Conservation (phyloP, 129 eudicot species). For the Helianthus annuus region DNA sequence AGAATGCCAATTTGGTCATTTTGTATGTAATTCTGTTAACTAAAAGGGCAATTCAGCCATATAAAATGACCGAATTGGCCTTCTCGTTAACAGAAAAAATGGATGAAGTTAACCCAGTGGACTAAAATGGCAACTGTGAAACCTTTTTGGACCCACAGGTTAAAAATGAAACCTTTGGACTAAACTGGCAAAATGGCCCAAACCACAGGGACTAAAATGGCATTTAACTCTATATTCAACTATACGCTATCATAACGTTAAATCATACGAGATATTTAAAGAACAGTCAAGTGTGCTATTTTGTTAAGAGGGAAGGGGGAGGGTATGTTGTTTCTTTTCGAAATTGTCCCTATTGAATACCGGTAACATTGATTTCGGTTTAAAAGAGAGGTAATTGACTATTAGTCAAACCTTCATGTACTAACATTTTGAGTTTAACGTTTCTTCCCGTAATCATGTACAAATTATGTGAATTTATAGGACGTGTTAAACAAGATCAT, state of each 20-base stretch:
- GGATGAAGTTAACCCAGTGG: no score
- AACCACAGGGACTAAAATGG: no score
- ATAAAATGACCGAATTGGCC: no score
- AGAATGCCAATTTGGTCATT: no score
- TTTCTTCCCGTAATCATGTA: neutral
- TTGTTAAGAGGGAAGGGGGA: neutral
- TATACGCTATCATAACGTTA: neutral
- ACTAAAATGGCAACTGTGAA: no score
- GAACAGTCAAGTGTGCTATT: neutral
- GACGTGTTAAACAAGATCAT: conserved; percentile 76
- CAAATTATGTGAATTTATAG: conserved; percentile 36
- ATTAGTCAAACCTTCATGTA: neutral
- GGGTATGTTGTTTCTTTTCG: neutral
- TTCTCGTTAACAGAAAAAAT: no score
- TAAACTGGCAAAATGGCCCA: no score
- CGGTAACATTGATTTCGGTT: neutral
- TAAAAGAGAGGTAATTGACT: neutral
- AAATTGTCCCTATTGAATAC: neutral
- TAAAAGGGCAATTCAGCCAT: no score
- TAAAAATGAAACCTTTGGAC: no score
- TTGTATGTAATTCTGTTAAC: no score
- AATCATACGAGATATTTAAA: neutral
- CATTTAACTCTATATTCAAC: no score
- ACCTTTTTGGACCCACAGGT: no score
- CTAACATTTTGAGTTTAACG: neutral